Base-by-base conservation (phyloP, 176 grass and related monocot genomes). In the Zoysia pacifica region DNA sequence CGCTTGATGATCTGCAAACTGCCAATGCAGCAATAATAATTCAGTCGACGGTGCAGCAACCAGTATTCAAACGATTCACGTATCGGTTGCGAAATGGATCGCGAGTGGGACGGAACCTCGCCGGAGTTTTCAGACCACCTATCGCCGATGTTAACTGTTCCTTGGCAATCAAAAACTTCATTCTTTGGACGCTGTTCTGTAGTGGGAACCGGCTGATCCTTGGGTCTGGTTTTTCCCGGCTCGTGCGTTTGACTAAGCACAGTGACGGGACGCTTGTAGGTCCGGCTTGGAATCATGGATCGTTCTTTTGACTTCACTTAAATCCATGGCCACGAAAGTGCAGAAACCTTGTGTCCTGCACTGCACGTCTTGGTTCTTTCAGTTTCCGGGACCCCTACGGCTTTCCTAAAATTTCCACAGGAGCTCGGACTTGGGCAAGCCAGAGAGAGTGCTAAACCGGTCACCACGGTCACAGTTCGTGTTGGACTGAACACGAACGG, bases 181-280 rank as follows among this genome's bases (percentile, higher is more conserved):
- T 28, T 28, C 28, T 28, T 28, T 28, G 28, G 28, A 28, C 28
- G 28, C 28, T 28, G 28, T 28, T 28, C 28, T 28, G 28, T 28
- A 28, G 28, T 28, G 28, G 28, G 28, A 28, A 28, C 28, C 28
- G 28, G 28, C 5, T 6, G 55, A 59, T 59, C 18, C 18, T 59
- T 59, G 16, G 51, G n/a, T 9, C 4, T 38, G 3, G 15, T 28
- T 64, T 8, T 79, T 76, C 78, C 2, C 28, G 70, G 72, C 85
- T 76, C 85, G 85, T 76, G 85, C 66, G 15, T 2, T 64, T 87
- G 72, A 87, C 84, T 28, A 28, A 28, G 28, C 28, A 28, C 28
- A 28, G 28, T 28, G 28, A 28, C 28, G 73, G 60, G 43, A 36
- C 45, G 78, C 48, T 4, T 15, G n/a, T 55, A 18, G 15, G 43